Evolutionary conservation across 1,139 yeast genomes (phyloP), one percentile per base, ranked within the genome.

Genomic region (Ogataea hybrid): DNA sequence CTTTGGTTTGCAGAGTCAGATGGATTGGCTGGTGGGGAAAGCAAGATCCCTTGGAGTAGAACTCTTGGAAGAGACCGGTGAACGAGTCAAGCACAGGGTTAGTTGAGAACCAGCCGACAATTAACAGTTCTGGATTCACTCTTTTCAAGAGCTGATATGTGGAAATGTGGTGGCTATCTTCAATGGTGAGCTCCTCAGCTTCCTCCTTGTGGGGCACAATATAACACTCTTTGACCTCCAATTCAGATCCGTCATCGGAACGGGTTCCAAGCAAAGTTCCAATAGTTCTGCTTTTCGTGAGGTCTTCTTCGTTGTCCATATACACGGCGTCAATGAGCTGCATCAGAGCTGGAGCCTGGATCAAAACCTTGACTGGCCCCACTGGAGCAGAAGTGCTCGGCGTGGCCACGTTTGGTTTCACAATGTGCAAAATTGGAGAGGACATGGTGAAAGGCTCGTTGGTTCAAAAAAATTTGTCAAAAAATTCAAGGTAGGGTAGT

Each of bases 61-160:
- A 84, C 59, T 84, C 94, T 62, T 88, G 96, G 58, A 88, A 81
- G 54, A 88, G 74, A n/a, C 87, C 86, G 20, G 94, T 80, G 60
- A 84, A 77, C 48, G 80, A 75, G 65, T 85, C 90, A 51, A 88
- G 76, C 51, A 73, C 75, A 18, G 73, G 66, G 32, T 78, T 68
- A 27, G 90, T 81, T 40, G 94, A 85, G 64, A 85, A 87, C 96
- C 96, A 88, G 43, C 96, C 96, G 45, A 88, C 75, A 42, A 88
- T 85, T 39, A 75, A 73, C 55, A 83, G 87, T 61, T 84, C 84
- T 44, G 94, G 92, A 63, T 82, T 84, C 28, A 94, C 82, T 59
- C 79, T 80, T 66, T 83, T 84, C 66, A 85, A 81, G 59, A 88
- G 70, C 56, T 80, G 83, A 65, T 73, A 84, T 66, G 85, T 76